Conservation (phyloP, 306 rosid species). For the Dryas alaskensis region DNA sequence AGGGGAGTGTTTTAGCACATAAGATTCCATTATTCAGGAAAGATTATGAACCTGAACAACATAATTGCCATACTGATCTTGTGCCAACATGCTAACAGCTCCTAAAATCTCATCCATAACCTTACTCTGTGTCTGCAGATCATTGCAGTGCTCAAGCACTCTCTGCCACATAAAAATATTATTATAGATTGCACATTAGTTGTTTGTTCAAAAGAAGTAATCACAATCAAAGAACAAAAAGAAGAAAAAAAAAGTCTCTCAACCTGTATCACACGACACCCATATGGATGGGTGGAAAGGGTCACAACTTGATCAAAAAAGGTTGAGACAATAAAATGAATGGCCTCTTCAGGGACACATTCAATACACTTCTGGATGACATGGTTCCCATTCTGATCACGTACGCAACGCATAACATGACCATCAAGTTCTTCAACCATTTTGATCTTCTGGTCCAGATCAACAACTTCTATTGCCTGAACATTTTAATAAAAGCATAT, state of each 20-base stretch:
- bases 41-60: conserved; percentile 78
- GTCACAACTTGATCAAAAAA: conserved; percentile 87
- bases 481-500: background rate
- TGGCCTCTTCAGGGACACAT: conserved; percentile 85
- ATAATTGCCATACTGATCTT: conserved; percentile 95
- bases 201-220: background rate
- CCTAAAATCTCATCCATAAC: conserved; percentile 94
- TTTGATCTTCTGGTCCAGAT: conserved; percentile 80
- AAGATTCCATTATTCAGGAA: conserved; percentile 10
- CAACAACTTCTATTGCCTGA: conserved; percentile 98
- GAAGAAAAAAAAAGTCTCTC: background rate
- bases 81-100: conserved; percentile 93
- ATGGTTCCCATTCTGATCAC: conserved; percentile 98
- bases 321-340: conserved; percentile 73
- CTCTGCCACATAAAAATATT: conserved; percentile 51
- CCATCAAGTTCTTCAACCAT: conserved; percentile 96
- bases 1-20: background rate
- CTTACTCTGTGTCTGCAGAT: conserved; percentile 60
- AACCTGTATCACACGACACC: conserved; percentile 95
- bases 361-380: conserved; percentile 95
- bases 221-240: background rate
- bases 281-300: conserved; percentile 93
- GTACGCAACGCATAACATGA: conserved; percentile 86
- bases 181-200: conserved; percentile 1
- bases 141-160: conserved; percentile 84